These are phyloP conservation scores for Saccharum officinarum DNA, from an alignment of 176 grass and related monocot genomes.

Conservation along the genomic window DNA sequence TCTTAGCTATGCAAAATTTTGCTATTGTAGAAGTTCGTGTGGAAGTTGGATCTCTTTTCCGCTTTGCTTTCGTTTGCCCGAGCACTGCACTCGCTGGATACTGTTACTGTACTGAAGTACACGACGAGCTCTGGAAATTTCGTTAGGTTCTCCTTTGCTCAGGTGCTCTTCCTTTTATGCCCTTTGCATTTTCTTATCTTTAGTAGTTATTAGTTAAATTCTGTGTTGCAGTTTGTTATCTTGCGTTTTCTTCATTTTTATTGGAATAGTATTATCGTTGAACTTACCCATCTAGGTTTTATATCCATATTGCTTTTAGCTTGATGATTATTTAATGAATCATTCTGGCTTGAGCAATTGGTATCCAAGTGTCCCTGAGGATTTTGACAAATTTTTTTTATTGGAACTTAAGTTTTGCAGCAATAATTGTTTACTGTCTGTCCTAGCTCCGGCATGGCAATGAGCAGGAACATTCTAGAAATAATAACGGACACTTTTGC, in stretches of 20 bases:
- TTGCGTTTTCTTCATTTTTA: conserved; percentile 13
- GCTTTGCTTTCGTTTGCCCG: background rate
- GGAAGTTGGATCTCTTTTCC: conserved; percentile 26
- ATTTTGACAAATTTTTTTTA: background rate
- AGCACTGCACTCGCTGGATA: background rate
- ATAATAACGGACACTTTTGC: background rate
- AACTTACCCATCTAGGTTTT: background rate
- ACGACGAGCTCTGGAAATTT: conserved; percentile 9
- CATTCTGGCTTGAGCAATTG: background rate
- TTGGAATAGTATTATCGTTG: conserved; percentile 7
- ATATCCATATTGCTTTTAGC: background rate
- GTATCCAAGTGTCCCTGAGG: conserved; percentile 10
- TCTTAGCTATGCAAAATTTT: conserved; percentile 17
- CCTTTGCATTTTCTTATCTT: conserved; percentile 1
- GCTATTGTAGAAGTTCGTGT: conserved; percentile 16
- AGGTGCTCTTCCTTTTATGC: conserved; percentile 15
- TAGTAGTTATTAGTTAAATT: background rate
- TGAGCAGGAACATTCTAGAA: conserved; percentile 6
- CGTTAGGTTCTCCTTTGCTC: conserved; percentile 2
- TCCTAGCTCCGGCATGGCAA: conserved; percentile 18
- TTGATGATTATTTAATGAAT: conserved; percentile 10
- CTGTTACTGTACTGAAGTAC: conserved; percentile 18
- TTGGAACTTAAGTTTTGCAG: background rate
- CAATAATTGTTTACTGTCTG: conserved; percentile 8
- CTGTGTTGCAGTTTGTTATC: conserved; percentile 3